Percentiles rank a stretch among this genome's conserved stretches.
Conservation (phyloP, 169 alveolate species). For the Blepharisma undulans region DNA sequence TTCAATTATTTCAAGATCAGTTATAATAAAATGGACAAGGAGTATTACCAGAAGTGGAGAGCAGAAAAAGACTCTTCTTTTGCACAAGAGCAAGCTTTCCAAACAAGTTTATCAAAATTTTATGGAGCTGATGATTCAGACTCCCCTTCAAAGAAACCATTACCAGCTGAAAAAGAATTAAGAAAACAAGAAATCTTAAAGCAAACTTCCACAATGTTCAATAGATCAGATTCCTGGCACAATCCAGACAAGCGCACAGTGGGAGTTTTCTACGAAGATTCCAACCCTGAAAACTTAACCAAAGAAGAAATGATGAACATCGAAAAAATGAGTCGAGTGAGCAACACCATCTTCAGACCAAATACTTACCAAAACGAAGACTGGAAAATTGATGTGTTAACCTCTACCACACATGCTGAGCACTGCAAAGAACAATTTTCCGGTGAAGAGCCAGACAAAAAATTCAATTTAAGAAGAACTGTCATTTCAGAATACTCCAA, state of each 20-base stretch:
- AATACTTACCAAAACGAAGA: slow-evolving; percentile 5
- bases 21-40: slow-evolving; percentile 18
- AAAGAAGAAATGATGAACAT: slow-evolving; percentile 36
- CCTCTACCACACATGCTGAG: slow-evolving; percentile 27
- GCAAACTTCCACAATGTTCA: neutral
- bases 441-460: slow-evolving; percentile 12
- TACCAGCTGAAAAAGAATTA: slow-evolving; percentile 16
- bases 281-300: neutral
- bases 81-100: neutral
- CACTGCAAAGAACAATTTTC: slow-evolving; percentile 23
- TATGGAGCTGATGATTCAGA: neutral
- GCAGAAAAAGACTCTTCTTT: neutral
- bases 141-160: neutral
- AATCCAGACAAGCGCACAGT: slow-evolving; percentile 41
- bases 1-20: neutral
- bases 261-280: slow-evolving; percentile 31
- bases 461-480: slow-evolving; percentile 17
- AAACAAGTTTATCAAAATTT: neutral
- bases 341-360: slow-evolving; percentile 35
- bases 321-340: neutral
- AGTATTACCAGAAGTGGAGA: slow-evolving; percentile 20
- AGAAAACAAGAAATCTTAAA: neutral
- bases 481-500: slow-evolving; percentile 41
- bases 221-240: slow-evolving; percentile 28
- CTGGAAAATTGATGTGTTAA: neutral